Conservation (phyloP, 1,284 basidiomycete genomes). For the Ganoderma multipileum region DNA sequence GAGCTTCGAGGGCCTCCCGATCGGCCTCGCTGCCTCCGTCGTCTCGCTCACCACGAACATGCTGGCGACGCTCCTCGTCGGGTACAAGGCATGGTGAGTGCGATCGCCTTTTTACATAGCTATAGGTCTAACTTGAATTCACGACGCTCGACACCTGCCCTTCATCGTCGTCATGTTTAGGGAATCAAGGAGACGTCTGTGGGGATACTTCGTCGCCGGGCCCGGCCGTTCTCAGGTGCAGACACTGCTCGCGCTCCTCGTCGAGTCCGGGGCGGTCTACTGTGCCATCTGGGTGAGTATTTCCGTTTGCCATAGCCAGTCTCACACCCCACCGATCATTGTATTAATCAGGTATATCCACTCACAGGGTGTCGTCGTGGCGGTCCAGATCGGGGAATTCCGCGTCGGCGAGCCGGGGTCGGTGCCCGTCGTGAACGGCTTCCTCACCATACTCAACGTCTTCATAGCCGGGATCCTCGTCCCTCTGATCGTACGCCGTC, state of each 20-base stretch:
- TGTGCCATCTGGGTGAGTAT: background rate
- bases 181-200: background rate
- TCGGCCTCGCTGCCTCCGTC: background rate
- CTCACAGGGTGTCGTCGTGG: background rate
- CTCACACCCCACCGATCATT: no score
- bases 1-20: background rate
- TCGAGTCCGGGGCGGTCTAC: slow-evolving; percentile 6
- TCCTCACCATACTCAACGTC: background rate
- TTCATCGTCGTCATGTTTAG: background rate
- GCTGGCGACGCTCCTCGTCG: background rate
- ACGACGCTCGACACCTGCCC: no score
- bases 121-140: no score
- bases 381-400: background rate
- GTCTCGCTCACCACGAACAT: background rate
- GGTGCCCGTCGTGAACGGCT: background rate
- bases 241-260: background rate
- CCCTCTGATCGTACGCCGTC: background rate
- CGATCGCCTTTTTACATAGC: no score
- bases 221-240: background rate
- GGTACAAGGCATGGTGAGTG: background rate
- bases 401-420: background rate
- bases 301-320: no score
- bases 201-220: background rate
- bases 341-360: background rate
- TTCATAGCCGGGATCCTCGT: background rate